Conservation (phyloP, 495 filamentous ascomycete genomes). For the Penicillium waksmanii region DNA sequence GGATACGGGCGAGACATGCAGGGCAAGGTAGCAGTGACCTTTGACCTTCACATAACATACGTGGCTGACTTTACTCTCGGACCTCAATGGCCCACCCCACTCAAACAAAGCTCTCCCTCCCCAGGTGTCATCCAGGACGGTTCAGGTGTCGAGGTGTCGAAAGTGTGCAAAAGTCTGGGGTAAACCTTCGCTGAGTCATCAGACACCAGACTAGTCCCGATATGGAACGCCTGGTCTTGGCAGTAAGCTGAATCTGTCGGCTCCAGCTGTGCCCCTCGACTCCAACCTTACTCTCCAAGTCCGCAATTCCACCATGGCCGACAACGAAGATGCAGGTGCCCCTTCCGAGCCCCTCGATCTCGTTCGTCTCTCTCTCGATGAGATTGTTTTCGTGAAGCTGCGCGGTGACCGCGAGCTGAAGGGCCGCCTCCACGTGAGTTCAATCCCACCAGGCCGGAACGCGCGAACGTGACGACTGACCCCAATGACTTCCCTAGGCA, state of each 20-base stretch:
- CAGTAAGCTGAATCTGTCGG: slow-evolving; percentile 25
- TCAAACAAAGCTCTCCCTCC: too few species aligned
- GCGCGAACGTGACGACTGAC: slow-evolving; percentile 14
- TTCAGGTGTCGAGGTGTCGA: slow-evolving; percentile 7
- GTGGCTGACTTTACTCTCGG: background rate
- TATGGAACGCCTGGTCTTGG: slow-evolving; percentile 12
- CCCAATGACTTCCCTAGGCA: slow-evolving; percentile 60
- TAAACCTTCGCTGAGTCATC: slow-evolving; percentile 27
- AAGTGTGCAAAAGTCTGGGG: slow-evolving; percentile 20
- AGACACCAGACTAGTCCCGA: slow-evolving; percentile 19
- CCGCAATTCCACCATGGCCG: slow-evolving; percentile 61
- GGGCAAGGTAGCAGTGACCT: slow-evolving; percentile 15
- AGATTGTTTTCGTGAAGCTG: slow-evolving; percentile 96
- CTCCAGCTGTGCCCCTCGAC: background rate
- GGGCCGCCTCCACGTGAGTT: slow-evolving; percentile 85
- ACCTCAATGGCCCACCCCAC: slow-evolving; percentile 3
- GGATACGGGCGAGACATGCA: slow-evolving; percentile 8
- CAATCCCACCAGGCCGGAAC: slow-evolving; percentile 4
- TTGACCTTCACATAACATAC: background rate
- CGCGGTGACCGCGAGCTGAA: slow-evolving; percentile 94
- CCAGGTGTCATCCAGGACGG: background rate
- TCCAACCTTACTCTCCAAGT: slow-evolving; percentile 1
- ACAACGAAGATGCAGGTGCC: slow-evolving; percentile 65
- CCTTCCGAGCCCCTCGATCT: slow-evolving; percentile 90
- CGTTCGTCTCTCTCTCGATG: slow-evolving; percentile 89